Base-by-base conservation (phyloP, 306 rosid species). In the Begonia loranthoides region DNA sequence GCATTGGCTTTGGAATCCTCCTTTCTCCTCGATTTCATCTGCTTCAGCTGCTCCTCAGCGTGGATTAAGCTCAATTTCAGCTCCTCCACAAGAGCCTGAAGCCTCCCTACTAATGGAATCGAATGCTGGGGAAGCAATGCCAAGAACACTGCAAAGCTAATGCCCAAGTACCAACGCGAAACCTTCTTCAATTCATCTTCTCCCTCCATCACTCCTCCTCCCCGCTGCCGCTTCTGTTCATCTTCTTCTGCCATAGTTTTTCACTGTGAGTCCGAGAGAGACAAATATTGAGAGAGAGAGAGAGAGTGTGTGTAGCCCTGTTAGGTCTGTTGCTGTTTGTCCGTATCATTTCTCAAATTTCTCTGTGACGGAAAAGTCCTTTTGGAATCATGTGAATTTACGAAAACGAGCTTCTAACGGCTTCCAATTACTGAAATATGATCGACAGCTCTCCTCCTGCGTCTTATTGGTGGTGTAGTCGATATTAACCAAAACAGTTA, bases 1-100 rank as follows among this genome's bases (percentile, higher is more conserved):
- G 93, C 95, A 69, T 87, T 82, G 15, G 94, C 96, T 63, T 87
- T 87, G 8, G 83, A 83, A 49, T 87, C 96, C 38, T 87, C 96
- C 34, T 74, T 77, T 0, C 96, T 60, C 28, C 96, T 65, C 2
- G 73, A 87, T 53, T 63, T 67, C 86, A 82, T 75, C 68, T 68
- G 66, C 10, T 68, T 52, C 15, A 87, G 68, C 36, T 75, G 84
- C 46, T 81, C 92, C 28, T 82, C 84, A 0, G 87, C 94, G 1
- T 64, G 67, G 12, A 50, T 49, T 0, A 65, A 56, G 46, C 68
- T 55, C 43, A 13, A 13, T 2, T 81, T 45, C 0, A 80, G 80
- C 28, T 70, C 58, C n/a, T 69, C 54, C 12, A 62, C 62, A 39
- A 67, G 72, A 24, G 39, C 24, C 41, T 72, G 68, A 3, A 65